Conservation (phyloP, 352 stramenopile genomes). For the Phytophthora tentaculata region DNA sequence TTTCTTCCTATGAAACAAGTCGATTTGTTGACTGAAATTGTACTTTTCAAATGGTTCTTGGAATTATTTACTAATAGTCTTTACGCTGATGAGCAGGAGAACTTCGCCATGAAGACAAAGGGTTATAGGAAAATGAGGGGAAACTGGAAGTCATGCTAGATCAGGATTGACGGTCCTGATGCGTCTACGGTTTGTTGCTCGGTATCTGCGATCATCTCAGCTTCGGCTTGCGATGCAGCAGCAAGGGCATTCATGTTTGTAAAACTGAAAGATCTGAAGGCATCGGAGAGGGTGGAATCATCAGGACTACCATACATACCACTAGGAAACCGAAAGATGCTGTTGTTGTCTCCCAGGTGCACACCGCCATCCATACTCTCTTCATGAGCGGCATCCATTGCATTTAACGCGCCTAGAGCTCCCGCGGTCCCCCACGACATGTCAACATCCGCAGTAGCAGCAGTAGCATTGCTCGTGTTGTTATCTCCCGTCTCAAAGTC, state of each 20-base stretch:
- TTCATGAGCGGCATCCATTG: conserved; percentile 1
- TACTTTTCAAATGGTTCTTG: conserved; percentile 16
- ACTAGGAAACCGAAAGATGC: conserved; percentile 61
- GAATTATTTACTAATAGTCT: conserved; percentile 39
- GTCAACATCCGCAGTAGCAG: conserved; percentile 23
- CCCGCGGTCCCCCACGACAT: conserved; percentile 30
- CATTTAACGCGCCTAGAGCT: conserved; percentile 8
- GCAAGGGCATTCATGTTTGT: conserved; percentile 89
- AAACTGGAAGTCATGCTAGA: conserved; percentile 41
- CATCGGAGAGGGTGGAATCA: conserved; percentile 51
- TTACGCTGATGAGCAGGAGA: conserved; percentile 30
- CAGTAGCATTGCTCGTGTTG: conserved; percentile 16
- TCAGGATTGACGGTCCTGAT: conserved; percentile 68
- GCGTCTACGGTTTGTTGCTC: conserved; percentile 51
- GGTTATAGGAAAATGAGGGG: neutral
- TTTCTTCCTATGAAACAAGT: conserved; percentile 59
- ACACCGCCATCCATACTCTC: conserved; percentile 10
- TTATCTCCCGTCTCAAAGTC: conserved; percentile 13
- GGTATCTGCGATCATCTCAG: conserved; percentile 60
- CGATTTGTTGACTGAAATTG: neutral
- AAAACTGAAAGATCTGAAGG: conserved; percentile 84
- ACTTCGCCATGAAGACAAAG: neutral
- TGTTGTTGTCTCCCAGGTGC: conserved; percentile 44
- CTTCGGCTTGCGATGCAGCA: conserved; percentile 76
- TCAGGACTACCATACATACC: conserved; percentile 65